These are phyloP conservation scores for Trichoderma lentiforme DNA, from an alignment of 2,329 filamentous ascomycete genomes.

Conservation along the genomic window DNA sequence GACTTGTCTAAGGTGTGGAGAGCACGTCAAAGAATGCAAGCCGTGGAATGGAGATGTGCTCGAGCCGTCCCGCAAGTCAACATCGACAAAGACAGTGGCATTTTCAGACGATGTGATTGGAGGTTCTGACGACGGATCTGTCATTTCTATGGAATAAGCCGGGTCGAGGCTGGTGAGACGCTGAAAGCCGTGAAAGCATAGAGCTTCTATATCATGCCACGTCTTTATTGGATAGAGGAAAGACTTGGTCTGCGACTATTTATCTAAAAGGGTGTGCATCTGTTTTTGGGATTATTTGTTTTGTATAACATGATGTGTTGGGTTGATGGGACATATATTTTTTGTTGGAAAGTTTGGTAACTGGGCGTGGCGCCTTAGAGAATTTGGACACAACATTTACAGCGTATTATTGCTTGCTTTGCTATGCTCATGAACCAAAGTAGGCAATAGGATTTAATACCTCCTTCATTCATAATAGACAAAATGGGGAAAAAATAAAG, in stretches of 20 bases:
- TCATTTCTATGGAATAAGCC: conserved; percentile 7
- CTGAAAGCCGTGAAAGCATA: neutral
- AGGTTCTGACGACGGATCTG: conserved; percentile 30
- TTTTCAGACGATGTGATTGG: conserved; percentile 56
- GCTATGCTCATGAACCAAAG: neutral
- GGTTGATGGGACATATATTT: neutral
- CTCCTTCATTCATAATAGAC: neutral
- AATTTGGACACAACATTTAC: neutral
- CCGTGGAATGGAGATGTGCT: conserved; percentile 92
- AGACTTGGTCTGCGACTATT: neutral
- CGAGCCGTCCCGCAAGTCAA: conserved; percentile 45
- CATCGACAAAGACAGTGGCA: conserved; percentile 53
- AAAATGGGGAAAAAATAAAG: neutral
- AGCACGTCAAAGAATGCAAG: conserved; percentile 76
- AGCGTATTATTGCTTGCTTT: neutral
- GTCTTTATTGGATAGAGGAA: neutral
- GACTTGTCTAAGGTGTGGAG: conserved; percentile 85
- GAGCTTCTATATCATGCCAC: neutral
- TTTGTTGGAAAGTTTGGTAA: neutral
- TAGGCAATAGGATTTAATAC: neutral
- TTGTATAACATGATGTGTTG: neutral
- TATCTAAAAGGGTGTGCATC: neutral
- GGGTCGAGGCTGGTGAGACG: neutral
- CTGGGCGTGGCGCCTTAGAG: neutral
- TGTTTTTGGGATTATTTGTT: neutral